Evolutionary conservation across 23 red algal species (phyloP).

Genomic region (Chondrus crispus): DNA sequence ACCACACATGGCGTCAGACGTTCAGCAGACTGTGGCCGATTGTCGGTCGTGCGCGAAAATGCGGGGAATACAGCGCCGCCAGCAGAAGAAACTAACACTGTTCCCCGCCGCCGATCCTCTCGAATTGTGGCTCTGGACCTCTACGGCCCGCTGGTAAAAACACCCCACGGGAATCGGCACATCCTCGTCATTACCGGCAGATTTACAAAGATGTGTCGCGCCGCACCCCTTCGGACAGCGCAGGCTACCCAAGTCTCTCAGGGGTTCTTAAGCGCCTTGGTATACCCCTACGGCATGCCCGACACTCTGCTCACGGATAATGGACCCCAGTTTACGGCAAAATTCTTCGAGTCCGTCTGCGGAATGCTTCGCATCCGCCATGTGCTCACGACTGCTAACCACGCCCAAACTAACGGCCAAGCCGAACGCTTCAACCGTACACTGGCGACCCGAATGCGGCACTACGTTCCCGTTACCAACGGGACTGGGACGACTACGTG

Average conservation of each 20-base stretch:
- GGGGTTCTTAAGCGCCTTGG: not conserved
- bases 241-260: not conserved
- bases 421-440: no score
- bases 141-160: no score
- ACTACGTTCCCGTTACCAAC: no score
- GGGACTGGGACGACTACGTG: no score
- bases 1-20: not conserved
- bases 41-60: not conserved
- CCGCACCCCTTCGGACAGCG: not conserved
- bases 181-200: conserved; percentile 41
- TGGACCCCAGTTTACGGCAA: conserved; percentile 13
- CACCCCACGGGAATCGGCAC: not conserved
- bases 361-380: not conserved
- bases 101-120: not conserved
- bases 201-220: conserved; percentile 37
- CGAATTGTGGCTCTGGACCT: no score
- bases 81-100: not conserved
- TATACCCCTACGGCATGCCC: conserved; percentile 6
- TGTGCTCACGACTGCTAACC: no score
- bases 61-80: not conserved
- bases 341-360: conserved; percentile 40
- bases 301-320: conserved; percentile 17
- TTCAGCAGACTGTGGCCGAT: not conserved
- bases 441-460: no score
- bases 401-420: no score